phyloP scores from a whole-genome alignment of 2,329 filamentous ascomycete genomes.

The Aspergillus sp. region DNA sequence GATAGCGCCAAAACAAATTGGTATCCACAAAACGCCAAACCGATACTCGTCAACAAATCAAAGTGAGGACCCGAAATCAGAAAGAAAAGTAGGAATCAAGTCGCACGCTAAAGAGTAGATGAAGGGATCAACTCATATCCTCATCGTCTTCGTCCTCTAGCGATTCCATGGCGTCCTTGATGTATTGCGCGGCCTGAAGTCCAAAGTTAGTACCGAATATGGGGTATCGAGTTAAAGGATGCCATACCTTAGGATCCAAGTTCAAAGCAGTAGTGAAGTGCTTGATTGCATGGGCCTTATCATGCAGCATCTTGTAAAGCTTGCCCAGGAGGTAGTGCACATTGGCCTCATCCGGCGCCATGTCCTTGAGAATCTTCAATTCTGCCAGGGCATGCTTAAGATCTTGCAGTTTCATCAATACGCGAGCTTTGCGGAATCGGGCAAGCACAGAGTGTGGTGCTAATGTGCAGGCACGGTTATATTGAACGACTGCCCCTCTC shows the following conservation, averaged over 20 bases:
- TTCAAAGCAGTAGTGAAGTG: slow-evolving; percentile 94
- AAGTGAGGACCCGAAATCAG: background rate
- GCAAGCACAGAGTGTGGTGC: slow-evolving; percentile 75
- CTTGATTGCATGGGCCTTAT: slow-evolving; percentile 69
- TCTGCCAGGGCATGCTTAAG: slow-evolving; percentile 70
- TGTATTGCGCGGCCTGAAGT: slow-evolving; percentile 73
- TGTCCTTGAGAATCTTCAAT: slow-evolving; percentile 78
- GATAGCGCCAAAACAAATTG: slow-evolving; percentile 10
- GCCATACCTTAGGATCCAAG: slow-evolving; percentile 83
- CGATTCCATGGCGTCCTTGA: slow-evolving; percentile 94
- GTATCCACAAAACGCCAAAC: slow-evolving; percentile 13
- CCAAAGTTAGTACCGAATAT: slow-evolving; percentile 9
- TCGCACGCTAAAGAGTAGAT: background rate
- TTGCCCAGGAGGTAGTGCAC: slow-evolving; percentile 87
- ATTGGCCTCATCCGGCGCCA: slow-evolving; percentile 89
- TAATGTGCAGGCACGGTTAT: slow-evolving; percentile 72
- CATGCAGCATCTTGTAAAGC: slow-evolving; percentile 52
- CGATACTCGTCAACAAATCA: slow-evolving; percentile 10
- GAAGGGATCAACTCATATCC: slow-evolving; percentile 36
- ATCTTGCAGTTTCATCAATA: slow-evolving; percentile 67
- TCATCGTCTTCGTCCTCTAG: slow-evolving; percentile 63
- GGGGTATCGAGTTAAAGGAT: slow-evolving; percentile 1
- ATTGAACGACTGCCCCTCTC: slow-evolving; percentile 70
- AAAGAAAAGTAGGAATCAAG: slow-evolving; percentile 1
- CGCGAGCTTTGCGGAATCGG: slow-evolving; percentile 86